Percentiles rank a stretch among this genome's conserved stretches.
Conservation (phyloP, 768 basidiomycete species). For the Stropharia rugosoannulata region DNA sequence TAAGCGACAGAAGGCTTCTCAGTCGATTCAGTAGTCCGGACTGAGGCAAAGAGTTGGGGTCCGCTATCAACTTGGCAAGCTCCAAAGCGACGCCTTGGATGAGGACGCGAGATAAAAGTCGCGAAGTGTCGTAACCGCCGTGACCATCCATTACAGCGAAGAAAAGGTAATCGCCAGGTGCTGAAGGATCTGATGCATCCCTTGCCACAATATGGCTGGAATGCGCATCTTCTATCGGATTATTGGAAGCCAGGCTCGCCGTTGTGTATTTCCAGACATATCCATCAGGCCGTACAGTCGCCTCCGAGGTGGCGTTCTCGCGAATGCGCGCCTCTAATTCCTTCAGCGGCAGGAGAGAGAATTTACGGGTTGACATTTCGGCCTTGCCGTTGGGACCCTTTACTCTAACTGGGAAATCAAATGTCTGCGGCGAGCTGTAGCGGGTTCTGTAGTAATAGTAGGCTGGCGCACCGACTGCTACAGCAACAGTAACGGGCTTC, state of each 20-base stretch:
- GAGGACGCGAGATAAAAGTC: conserved; percentile 77
- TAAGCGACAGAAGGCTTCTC: conserved; percentile 38
- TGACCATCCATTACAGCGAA: conserved; percentile 94
- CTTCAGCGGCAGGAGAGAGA: conserved; percentile 56
- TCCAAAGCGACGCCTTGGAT: conserved; percentile 84
- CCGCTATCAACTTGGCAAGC: conserved; percentile 53
- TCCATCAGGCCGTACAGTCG: conserved; percentile 49
- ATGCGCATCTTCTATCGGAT: conserved; percentile 89
- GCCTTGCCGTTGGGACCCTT: conserved; percentile 60
- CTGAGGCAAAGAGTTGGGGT: conserved; percentile 28
- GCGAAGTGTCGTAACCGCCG: conserved; percentile 79
- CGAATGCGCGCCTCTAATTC: conserved; percentile 57
- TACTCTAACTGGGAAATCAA: conserved; percentile 57
- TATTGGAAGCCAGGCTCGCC: conserved; percentile 80
- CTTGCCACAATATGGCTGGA: conserved; percentile 67
- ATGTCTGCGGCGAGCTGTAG: conserved; percentile 45
- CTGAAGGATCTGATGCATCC: conserved; percentile 56
- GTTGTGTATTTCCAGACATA: conserved; percentile 76
- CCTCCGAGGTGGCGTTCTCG: conserved; percentile 48
- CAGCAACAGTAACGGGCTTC: conserved; percentile 64
- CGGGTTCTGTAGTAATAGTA: conserved; percentile 55
- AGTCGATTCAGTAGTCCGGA: conserved; percentile 33
- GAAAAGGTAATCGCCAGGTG: conserved; percentile 74
- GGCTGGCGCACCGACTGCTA: conserved; percentile 54
- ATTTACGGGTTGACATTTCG: conserved; percentile 47